Percentiles rank a stretch among this genome's conserved stretches.
These are phyloP conservation scores for Schizosaccharomyces japonicus DNA, from an alignment of 805 yeast species.

Conservation along the genomic window DNA sequence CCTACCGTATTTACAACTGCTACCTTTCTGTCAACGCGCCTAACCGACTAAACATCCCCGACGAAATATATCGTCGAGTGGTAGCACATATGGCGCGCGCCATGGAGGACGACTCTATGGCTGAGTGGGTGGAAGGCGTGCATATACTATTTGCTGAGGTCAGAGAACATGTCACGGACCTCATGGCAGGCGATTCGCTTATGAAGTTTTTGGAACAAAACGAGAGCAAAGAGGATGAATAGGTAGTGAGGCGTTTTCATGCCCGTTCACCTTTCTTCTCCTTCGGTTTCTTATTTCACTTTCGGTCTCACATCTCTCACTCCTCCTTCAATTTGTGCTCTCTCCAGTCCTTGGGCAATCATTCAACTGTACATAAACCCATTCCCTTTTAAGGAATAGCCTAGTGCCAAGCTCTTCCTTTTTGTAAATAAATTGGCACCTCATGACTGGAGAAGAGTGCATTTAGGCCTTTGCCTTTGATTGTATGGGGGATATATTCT, in stretches of 20 bases:
- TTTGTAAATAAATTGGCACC: too few relatives aligned
- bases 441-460: too few relatives aligned
- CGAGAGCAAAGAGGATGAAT: neutral
- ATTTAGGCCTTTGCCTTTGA: too few relatives aligned
- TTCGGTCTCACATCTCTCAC: too few relatives aligned
- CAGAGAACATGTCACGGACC: neutral
- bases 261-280: too few relatives aligned
- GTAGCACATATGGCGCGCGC: neutral
- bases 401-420: too few relatives aligned
- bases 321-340: too few relatives aligned
- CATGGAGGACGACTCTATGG: neutral
- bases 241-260: neutral
- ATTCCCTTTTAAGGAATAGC: too few relatives aligned
- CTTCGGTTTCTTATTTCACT: too few relatives aligned
- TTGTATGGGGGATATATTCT: too few relatives aligned
- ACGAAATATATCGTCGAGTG: neutral
- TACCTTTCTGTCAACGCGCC: neutral
- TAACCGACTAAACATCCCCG: neutral
- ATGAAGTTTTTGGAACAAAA: neutral
- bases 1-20: neutral
- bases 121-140: neutral
- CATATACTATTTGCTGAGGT: neutral
- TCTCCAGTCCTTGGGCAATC: too few relatives aligned
- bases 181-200: slow-evolving; percentile 2
- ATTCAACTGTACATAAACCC: too few relatives aligned